These are phyloP conservation scores for Smallanthus sonchifolius DNA, from an alignment of 129 eudicot genomes.

Conservation along the genomic window DNA sequence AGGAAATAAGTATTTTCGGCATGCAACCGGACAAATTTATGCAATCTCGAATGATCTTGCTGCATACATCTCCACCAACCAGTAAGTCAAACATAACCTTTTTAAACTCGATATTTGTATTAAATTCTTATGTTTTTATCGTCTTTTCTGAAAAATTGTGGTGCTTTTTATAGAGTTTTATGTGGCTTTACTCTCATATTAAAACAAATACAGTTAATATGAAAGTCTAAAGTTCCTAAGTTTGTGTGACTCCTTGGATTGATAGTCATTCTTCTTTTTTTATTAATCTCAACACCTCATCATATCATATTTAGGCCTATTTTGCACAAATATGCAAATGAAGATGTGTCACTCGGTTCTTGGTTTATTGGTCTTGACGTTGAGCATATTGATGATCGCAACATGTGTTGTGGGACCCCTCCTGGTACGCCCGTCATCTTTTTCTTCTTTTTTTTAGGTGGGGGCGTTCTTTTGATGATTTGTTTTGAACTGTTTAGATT, in stretches of 20 bases:
- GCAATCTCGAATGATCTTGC: constrained; percentile 83
- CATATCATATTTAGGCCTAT: constrained; percentile 47
- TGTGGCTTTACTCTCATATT: background rate
- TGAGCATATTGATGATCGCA: constrained; percentile 74
- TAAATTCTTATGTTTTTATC: background rate
- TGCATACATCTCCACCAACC: constrained; percentile 72
- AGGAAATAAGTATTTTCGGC: constrained; percentile 77
- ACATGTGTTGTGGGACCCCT: constrained; percentile 90
- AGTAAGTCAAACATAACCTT: constrained; percentile 37
- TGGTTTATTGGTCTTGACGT: constrained; percentile 91
- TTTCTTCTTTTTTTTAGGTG: background rate
- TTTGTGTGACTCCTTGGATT: background rate
- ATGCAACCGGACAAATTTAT: constrained; percentile 90
- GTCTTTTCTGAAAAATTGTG: background rate
- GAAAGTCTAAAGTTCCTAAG: background rate
- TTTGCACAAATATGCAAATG: constrained; percentile 80
- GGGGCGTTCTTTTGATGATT: background rate
- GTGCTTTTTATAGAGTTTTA: background rate
- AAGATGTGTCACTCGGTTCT: constrained; percentile 80
- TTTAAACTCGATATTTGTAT: background rate
- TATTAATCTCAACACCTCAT: background rate
- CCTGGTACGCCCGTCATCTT: constrained; percentile 46
- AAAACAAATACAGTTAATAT: background rate
- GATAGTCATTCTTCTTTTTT: background rate
- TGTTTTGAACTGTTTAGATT: constrained; percentile 32